Percentiles rank a stretch among this genome's conserved stretches.
phyloP scores from a whole-genome alignment of 495 filamentous ascomycete species.

The Thozetella sp. region DNA sequence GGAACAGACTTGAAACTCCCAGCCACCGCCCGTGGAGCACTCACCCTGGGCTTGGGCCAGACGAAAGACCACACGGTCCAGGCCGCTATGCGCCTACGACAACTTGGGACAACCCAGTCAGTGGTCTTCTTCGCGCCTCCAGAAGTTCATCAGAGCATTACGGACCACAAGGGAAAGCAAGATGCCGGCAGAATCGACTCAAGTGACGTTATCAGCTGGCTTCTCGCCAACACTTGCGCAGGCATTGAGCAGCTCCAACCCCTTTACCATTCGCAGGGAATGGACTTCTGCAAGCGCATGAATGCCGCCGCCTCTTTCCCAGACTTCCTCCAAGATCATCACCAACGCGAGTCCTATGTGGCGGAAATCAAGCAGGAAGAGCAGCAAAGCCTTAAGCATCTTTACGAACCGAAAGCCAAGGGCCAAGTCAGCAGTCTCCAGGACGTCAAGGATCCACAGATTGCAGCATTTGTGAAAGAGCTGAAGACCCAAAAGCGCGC shows the following conservation, averaged over 20 bases:
- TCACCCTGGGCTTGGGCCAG: conserved; percentile 47
- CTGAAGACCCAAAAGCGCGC: conserved; percentile 26
- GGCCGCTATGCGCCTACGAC: conserved; percentile 48
- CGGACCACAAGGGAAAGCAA: conserved; percentile 28
- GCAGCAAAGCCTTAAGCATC: conserved; percentile 30
- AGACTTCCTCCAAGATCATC: conserved; percentile 10
- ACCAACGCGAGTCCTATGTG: conserved; percentile 17
- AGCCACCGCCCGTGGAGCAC: conserved; percentile 33
- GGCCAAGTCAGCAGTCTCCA: not conserved
- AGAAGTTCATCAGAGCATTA: conserved; percentile 50
- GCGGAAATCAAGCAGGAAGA: conserved; percentile 31
- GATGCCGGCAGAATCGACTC: conserved; percentile 33
- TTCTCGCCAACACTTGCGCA: conserved; percentile 62
- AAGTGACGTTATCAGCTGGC: conserved; percentile 58
- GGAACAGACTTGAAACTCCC: conserved; percentile 54
- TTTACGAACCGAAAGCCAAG: conserved; percentile 29
- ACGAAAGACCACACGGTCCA: conserved; percentile 54
- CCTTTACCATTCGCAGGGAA: conserved; percentile 58
- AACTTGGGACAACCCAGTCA: conserved; percentile 32
- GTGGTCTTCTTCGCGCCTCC: conserved; percentile 38
- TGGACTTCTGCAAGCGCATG: conserved; percentile 52
- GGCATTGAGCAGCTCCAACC: conserved; percentile 55
- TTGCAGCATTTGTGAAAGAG: conserved; percentile 26
- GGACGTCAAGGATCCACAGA: conserved; percentile 14
- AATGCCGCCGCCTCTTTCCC: conserved; percentile 24